phyloP scores from a whole-genome alignment of 352 stramenopile genomes.

The Pythium sukuiense region DNA sequence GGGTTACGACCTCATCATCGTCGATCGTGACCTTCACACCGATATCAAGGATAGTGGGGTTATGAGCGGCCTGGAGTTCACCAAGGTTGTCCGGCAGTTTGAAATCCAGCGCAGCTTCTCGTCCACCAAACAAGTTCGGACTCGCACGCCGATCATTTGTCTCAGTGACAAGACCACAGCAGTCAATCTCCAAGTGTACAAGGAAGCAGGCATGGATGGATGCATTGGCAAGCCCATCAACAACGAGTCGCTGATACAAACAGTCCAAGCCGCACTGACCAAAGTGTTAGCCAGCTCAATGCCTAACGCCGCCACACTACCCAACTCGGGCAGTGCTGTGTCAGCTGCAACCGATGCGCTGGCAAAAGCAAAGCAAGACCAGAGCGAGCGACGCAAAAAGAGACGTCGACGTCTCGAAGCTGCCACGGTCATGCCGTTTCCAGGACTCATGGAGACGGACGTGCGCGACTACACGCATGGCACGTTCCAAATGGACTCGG shows the following conservation, averaged over 20 bases:
- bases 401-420: conserved; percentile 42
- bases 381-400: conserved; percentile 36
- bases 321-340: conserved; percentile 20
- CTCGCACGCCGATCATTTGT: conserved; percentile 68
- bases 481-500: conserved; percentile 91
- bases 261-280: conserved; percentile 76
- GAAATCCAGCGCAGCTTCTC: conserved; percentile 64
- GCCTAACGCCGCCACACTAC: neutral
- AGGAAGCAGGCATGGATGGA: conserved; percentile 89
- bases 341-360: conserved; percentile 40
- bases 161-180: conserved; percentile 58
- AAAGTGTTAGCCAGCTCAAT: conserved; percentile 9
- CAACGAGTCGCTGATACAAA: conserved; percentile 61
- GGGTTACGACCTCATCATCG: conserved; percentile 81
- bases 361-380: conserved; percentile 43
- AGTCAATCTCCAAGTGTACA: conserved; percentile 84
- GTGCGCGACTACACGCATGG: conserved; percentile 47
- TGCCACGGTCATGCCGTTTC: conserved; percentile 43
- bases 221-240: conserved; percentile 87
- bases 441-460: conserved; percentile 48
- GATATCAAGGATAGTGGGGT: neutral
- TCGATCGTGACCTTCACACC: conserved; percentile 65
- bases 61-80: conserved; percentile 77
- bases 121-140: conserved; percentile 15
- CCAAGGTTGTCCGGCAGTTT: conserved; percentile 69